Conservation (phyloP, 306 rosid genomes). For the Cicer pinnatifidum region DNA sequence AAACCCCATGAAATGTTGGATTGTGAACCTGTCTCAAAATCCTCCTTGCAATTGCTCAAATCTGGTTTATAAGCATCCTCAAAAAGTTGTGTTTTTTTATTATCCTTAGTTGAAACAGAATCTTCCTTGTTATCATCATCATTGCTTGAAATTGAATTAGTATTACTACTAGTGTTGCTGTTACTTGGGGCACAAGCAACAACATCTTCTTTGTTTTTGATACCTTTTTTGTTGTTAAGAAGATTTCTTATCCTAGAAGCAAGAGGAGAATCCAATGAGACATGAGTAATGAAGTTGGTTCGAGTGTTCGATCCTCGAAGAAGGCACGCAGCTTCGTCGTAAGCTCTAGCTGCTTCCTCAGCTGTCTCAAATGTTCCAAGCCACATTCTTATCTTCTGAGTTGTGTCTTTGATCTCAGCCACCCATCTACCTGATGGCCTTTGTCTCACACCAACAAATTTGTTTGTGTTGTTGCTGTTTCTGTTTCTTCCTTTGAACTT, state of each 20-base stretch:
- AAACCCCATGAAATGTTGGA: constrained; percentile 54
- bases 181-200: constrained; percentile 33
- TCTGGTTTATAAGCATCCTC: constrained; percentile 75
- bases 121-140: constrained; percentile 20
- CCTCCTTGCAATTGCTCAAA: constrained; percentile 59
- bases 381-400: constrained; percentile 95
- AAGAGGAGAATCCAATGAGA: constrained; percentile 79
- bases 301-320: constrained; percentile 90
- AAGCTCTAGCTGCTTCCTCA: constrained; percentile 93
- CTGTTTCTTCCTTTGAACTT: constrained; percentile 65
- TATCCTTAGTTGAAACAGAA: constrained; percentile 28
- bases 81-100: constrained; percentile 45
- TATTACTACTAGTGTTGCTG: constrained; percentile 12
- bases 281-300: constrained; percentile 83
- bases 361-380: constrained; percentile 97
- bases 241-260: constrained; percentile 78
- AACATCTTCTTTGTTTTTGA: constrained; percentile 25
- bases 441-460: constrained; percentile 89
- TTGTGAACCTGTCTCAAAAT: constrained; percentile 44
- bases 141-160: constrained; percentile 27
- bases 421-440: constrained; percentile 99
- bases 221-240: constrained; percentile 60
- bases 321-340: constrained; percentile 96
- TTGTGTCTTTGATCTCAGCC: constrained; percentile 95
- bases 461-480: constrained; percentile 57